Base-by-base conservation (phyloP, 306 rosid species). In the Lathyrus oleraceus region DNA sequence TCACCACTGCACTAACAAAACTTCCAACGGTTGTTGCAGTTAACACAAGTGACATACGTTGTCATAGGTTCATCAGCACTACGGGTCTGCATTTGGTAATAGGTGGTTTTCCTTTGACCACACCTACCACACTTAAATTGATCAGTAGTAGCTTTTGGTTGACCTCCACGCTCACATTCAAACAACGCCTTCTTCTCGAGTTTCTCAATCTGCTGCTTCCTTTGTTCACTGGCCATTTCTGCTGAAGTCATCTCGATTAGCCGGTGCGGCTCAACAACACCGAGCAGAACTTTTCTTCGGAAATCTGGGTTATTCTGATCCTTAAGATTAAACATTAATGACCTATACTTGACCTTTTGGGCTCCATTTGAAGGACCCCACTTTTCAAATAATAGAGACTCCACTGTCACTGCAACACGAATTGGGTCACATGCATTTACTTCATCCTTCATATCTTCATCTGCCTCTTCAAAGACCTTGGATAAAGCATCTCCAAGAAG, bases 21-120 rank as follows among this genome's bases (percentile, higher is more conserved):
- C 88, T 95, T 95, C 99, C 99, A 95, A 40, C 85, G 97, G 65
- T 95, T 95, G 76, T 81, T 81, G 90, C 99, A 95, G 81, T 76
- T 65, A 61, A 78, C 85, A 69, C 99, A 95, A 1, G 99, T 95
- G 74, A 95, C 99, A 64, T 91, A 91, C 3, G 99, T 95, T 20
- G 99, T 95, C 99, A 95, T 95, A 16, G 99, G 99, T 85, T 95
- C 99, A 86, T 95, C 99, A 0, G 99, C 99, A 85, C 99, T 95
- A 66, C 99, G 88, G 2, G 99, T 95, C 85, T 95, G 99, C 97
- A 95, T 91, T 74, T 95, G 99, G 82, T 91, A 89, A 70, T 95
- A 91, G 65, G 99, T 95, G 64, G 86, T 76, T 82, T 95, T 91
- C 65, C 97, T 88, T 25, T 95, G 89, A 48, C 97, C 97, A 15